Conservation (phyloP, 1,284 basidiomycete species). For the Naganishia liquefaciens region DNA sequence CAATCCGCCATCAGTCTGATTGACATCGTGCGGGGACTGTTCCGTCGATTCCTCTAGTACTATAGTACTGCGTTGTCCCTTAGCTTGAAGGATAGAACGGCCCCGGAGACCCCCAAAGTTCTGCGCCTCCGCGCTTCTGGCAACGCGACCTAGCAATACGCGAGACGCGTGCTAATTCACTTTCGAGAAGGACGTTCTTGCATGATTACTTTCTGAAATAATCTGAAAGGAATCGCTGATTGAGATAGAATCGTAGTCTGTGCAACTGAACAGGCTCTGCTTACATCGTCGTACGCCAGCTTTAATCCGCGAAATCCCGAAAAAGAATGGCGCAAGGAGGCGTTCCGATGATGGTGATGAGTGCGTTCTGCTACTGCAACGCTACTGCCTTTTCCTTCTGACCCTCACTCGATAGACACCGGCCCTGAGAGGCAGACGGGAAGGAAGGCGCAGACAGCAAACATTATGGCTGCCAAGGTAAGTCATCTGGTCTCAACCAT, state of each 20-base stretch:
- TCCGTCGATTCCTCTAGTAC: no score
- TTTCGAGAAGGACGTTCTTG: slow-evolving; percentile 9
- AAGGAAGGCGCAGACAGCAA: slow-evolving; percentile 93
- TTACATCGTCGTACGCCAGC: not conserved
- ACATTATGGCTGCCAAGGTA: slow-evolving; percentile 96
- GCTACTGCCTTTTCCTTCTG: not conserved
- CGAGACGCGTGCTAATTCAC: not conserved
- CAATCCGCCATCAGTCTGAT: no score
- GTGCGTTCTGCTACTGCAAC: slow-evolving; percentile 42
- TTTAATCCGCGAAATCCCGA: not conserved
- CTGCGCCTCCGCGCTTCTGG: slow-evolving; percentile 9
- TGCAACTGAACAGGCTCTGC: not conserved
- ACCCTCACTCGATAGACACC: slow-evolving; percentile 63
- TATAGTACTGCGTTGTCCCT: no score
- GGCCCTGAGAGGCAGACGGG: slow-evolving; percentile 91
- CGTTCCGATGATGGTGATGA: slow-evolving; percentile 58
- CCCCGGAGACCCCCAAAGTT: no score
- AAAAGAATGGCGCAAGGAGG: slow-evolving; percentile 36
- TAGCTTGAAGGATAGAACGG: no score
- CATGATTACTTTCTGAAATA: slow-evolving; percentile 4
- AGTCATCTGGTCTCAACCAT: slow-evolving; percentile 34
- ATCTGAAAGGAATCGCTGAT: not conserved
- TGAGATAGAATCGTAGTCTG: not conserved
- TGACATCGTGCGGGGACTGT: no score
- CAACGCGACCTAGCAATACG: slow-evolving; percentile 2